Evolutionary conservation across 495 filamentous ascomycete genomes (phyloP), one percentile per base, ranked within the genome.

Genomic region (Lasiosphaeris hirsuta): DNA sequence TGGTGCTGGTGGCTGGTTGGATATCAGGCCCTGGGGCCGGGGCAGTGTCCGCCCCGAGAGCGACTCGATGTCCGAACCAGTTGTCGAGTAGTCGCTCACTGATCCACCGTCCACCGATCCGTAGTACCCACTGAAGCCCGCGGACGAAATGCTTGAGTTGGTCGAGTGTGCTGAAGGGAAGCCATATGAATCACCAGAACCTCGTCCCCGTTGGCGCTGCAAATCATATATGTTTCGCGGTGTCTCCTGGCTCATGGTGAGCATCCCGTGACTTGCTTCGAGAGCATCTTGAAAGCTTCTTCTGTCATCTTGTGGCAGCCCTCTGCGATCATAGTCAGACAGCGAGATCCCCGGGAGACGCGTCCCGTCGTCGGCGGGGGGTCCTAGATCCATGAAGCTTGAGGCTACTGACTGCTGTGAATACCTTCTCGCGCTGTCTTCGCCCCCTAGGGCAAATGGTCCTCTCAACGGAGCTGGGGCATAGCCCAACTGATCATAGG

Each of bases 71-170:
- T 85, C 81, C 19, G 90, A 94, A 56, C 93, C 92, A 17, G 89
- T 86, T 3, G 88, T 91, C 10, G 92, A 98, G 74, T 98, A 98
- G 67, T 97, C 94, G 56, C 90, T 96, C 3, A 94, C 89, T 0
- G 93, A 96, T 5, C 90, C 93, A 60, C 95, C 91, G 44, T 90
- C 85, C 1, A 90, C 93, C 23, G 85, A 89, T 14, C 88, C 87
- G 60, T 89, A 90, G 72, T 94, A 92, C 62, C 90, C 90, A 52
- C 80, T 81, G 61, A 82, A 84, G 42, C 77, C 79, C 33, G 85
- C 82, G 10, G 92, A 96, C 3, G 94, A 98, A 58, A 97, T 90
- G 40, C 95, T 97, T 2, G 95, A 97, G 64, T 83, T 90, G n/a
- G 90, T 84, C 1, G 94, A 97, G 73, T 97, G 93, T 13, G 88